Evolutionary conservation across 352 stramenopile genomes (phyloP), one percentile per base, ranked within the genome.

Genomic region (Phytophthora idaei): DNA sequence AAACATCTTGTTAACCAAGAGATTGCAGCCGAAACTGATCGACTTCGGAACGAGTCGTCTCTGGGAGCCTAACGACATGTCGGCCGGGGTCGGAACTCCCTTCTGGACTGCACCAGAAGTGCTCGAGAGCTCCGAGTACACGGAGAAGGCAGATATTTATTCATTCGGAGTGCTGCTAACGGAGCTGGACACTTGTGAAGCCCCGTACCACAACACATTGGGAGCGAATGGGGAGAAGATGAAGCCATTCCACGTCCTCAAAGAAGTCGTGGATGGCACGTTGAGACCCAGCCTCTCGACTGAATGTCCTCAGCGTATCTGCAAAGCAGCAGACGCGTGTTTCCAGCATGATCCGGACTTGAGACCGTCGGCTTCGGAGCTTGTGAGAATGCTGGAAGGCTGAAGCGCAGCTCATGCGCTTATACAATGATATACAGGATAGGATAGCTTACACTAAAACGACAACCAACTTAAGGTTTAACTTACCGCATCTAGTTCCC

Each of bases 71-170:
- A 69, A 47, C 48, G 46, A 69, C 17, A 82, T 79, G 69, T 71
- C 78, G 15, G 71, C 76, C 4, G 77, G 83, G 8, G 71, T 77
- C 21, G 81, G 81, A 25, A 92, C 78, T 2, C 74, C 75, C 4
- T 84, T 67, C 56, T 93, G 82, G 81, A 89, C 82, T 17, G 84
- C 83, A 8, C 85, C 85, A 21, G 85, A 93, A 67, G 81, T 92
- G 32, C 68, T 93, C 5, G 64, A 81, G 31, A 77, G 78, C 37
- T 70, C 82, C 1, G 56, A 69, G 29, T 92, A 86, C 70, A 82
- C 71, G 6, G 75, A 88, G 56, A 80, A 83, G 46, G 76, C 82
- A 44, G 85, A 93, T 74, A 86, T 93, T 60, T 93, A 92, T 76
- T 86, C 78, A 46, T 90, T 90, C 64, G 85, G 83, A 52, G 77